Base-by-base conservation (phyloP, 2,329 filamentous ascomycete species). In the Beauveria sp. region DNA sequence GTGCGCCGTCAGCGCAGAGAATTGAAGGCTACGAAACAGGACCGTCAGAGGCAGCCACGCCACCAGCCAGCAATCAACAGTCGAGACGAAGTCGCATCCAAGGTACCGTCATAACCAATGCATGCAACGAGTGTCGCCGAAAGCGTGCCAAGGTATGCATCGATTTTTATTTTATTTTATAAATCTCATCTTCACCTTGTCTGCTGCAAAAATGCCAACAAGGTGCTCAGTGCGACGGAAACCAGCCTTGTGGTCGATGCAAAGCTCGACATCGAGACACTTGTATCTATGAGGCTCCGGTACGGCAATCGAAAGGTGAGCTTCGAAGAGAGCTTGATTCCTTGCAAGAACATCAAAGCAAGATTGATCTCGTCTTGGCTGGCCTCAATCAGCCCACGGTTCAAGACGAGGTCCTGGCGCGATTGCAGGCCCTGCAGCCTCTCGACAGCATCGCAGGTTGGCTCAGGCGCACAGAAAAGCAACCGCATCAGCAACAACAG, bases 381-480 rank as follows among this genome's bases (percentile, higher is more conserved):
- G 84, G 83, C 12, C 77, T 87, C 53, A 70, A 75, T 7, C 77
- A 76, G 9, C 75, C 81, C 2, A 78, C 80, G 5, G 69, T 80
- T 6, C 80, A 79, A 75, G 80, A 83, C 63, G 81, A 84, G 31
- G 78, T 87, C 2, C 66, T 87, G 61, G 72, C 76, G 24, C 78
- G 80, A 7, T 68, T 87, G 50, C 82, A 80, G 42, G 74, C 70
- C 31, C 84, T 84, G 45, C 80, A 85, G 63, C 73, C 77, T 10
- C 71, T 85, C 20, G 83, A 86, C 48, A 74, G 64, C 54, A 83
- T 87, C 59, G 80, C 82, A 5, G 80, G 83, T 55, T 84, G 80
- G 77, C 74, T 87, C 2, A 74, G 7, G 43, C n/a, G 20, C 43
- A 46, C 43, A 46, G 43, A 46, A 46, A 9, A 46, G 43, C 43